phyloP scores from a whole-genome alignment of 257 asterid species.

The Knoxia roxburghii region DNA sequence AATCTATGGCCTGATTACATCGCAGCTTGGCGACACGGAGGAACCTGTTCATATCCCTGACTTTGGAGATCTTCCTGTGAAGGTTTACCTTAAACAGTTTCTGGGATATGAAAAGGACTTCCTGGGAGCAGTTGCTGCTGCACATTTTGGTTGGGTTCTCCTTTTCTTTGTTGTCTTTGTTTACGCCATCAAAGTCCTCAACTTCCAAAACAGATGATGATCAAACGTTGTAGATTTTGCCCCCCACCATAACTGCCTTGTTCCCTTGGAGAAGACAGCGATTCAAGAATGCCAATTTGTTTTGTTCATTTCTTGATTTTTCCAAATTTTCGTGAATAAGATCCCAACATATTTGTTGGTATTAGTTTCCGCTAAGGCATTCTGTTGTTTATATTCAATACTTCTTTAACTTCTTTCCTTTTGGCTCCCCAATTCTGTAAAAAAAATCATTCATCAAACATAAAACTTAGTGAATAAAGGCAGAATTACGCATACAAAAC shows the following conservation, averaged over 20 bases:
- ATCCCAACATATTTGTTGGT: neutral
- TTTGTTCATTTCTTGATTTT: neutral
- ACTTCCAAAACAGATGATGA: conserved; percentile 61
- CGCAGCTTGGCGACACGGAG: conserved; percentile 59
- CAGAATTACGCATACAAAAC: too few relatives aligned
- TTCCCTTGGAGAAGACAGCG: neutral
- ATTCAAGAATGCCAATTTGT: neutral
- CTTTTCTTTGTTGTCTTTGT: conserved; percentile 59
- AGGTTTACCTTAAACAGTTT: conserved; percentile 43
- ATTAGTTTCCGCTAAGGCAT: too few relatives aligned
- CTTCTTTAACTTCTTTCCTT: too few relatives aligned
- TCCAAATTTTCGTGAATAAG: neutral
- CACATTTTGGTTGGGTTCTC: conserved; percentile 63
- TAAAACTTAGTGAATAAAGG: too few relatives aligned
- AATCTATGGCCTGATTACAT: conserved; percentile 68
- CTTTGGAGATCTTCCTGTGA: conserved; percentile 39
- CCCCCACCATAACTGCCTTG: too few relatives aligned
- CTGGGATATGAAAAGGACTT: conserved; percentile 54
- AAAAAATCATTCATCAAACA: too few relatives aligned
- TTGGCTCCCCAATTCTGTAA: too few relatives aligned
- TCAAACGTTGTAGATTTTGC: too few relatives aligned
- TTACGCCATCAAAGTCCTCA: conserved; percentile 54
- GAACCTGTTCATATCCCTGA: conserved; percentile 40
- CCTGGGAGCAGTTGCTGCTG: conserved; percentile 55
- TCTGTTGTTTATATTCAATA: too few relatives aligned